A percentile compares a stretch with the other conserved stretches of the same genome.
phyloP scores from a whole-genome alignment of 1,284 basidiomycete genomes.

The Vanrija humicola region DNA sequence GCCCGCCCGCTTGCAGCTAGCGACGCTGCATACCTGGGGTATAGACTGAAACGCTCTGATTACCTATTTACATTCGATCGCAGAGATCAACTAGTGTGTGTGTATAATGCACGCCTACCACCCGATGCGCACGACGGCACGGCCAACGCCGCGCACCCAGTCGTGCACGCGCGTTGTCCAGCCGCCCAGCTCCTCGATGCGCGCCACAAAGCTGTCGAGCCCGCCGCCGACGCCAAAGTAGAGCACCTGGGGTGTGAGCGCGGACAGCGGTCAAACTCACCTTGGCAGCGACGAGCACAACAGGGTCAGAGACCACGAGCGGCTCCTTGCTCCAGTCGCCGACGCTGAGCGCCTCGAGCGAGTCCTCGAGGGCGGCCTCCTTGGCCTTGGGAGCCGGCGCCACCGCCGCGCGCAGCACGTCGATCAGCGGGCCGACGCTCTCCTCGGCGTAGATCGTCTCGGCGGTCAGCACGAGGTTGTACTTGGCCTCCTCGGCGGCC shows the following conservation, averaged over 20 bases:
- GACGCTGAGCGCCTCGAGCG: constrained; percentile 24
- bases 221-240: constrained; percentile 98
- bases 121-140: constrained; percentile 60
- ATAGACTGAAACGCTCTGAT: no score
- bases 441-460: constrained; percentile 86
- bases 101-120: constrained; percentile 48
- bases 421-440: constrained; percentile 64
- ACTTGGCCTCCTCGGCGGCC: constrained; percentile 41
- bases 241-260: constrained; percentile 57
- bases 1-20: no score
- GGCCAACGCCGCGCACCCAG: constrained; percentile 60
- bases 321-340: constrained; percentile 21
- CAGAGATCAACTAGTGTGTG: no score
- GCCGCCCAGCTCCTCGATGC: constrained; percentile 51
- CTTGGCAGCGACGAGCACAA: constrained; percentile 46
- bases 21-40: no score
- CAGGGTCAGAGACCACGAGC: constrained; percentile 6
- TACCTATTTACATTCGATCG: no score
- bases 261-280: constrained; percentile 24
- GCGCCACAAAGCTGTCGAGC: constrained; percentile 64
- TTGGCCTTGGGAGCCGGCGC: not conserved
- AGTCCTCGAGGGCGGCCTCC: constrained; percentile 24
- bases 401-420: constrained; percentile 45
- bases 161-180: constrained; percentile 49
- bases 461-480: constrained; percentile 76